Percentiles rank a stretch among this genome's conserved stretches.
Evolutionary conservation across 768 basidiomycete species (phyloP).

Genomic region (Trametes coccinea): DNA sequence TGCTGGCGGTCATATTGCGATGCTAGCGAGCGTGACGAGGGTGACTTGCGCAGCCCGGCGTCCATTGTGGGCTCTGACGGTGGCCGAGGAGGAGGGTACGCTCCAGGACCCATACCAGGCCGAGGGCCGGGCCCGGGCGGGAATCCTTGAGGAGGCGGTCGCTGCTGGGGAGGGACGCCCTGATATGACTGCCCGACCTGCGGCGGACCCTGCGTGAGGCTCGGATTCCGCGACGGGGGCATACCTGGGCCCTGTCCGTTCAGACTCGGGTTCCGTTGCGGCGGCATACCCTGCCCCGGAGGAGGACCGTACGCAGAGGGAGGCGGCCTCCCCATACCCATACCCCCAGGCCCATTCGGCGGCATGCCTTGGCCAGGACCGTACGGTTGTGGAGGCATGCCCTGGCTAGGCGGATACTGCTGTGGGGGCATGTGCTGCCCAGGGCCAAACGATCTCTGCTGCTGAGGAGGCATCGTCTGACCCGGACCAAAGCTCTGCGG

Average conservation of each 20-base stretch:
- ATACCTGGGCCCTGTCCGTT: constrained; percentile 6
- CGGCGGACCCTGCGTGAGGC: constrained; percentile 13
- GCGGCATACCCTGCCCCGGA: constrained; percentile 21
- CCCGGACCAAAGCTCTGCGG: constrained; percentile 3
- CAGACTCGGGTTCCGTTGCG: constrained; percentile 11
- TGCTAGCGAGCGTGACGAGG: constrained; percentile 60
- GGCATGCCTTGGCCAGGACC: constrained; percentile 10
- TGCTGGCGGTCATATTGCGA: constrained; percentile 43
- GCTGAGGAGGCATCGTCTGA: constrained; percentile 4
- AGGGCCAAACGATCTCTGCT: constrained; percentile 14
- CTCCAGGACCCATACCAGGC: constrained; percentile 13
- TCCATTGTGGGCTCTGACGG: constrained; percentile 31
- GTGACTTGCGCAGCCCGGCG: constrained; percentile 48
- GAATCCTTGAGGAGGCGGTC: not conserved
- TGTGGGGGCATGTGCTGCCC: constrained; percentile 19
- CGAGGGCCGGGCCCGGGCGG: constrained; percentile 4
- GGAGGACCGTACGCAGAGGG: constrained; percentile 15
- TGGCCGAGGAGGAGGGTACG: constrained; percentile 23
- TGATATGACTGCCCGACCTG: constrained; percentile 12
- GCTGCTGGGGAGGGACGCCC: constrained; percentile 7
- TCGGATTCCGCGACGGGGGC: constrained; percentile 7
- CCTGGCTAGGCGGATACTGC: constrained; percentile 19
- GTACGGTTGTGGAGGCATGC: constrained; percentile 21
- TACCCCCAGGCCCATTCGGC: constrained; percentile 4
- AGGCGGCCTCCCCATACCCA: constrained; percentile 8